Evolutionary conservation across 2,329 filamentous ascomycete genomes (phyloP).

Genomic region (Biscogniauxia mediterranea): DNA sequence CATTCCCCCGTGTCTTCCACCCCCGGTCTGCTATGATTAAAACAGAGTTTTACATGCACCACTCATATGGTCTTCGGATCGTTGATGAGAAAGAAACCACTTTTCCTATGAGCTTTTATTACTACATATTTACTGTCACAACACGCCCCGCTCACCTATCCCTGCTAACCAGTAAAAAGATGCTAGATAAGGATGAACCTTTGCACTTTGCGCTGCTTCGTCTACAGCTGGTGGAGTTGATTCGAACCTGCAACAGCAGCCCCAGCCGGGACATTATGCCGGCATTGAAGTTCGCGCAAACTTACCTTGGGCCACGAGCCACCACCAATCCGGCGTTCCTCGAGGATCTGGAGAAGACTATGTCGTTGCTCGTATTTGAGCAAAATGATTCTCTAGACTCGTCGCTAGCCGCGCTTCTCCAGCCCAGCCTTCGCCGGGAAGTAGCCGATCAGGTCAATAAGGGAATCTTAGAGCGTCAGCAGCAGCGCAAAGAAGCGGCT

Average conservation of each 20-base stretch:
- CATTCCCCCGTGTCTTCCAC: slow-evolving; percentile 4
- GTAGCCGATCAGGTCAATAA: slow-evolving; percentile 91
- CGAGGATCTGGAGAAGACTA: slow-evolving; percentile 84
- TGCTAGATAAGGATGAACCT: slow-evolving; percentile 77
- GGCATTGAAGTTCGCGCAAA: slow-evolving; percentile 83
- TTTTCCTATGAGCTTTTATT: slow-evolving; percentile 63
- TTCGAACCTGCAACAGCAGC: slow-evolving; percentile 68
- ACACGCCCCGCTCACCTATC: neutral
- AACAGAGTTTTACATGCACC: slow-evolving; percentile 95
- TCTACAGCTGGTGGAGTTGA: slow-evolving; percentile 90
- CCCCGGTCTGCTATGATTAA: slow-evolving; percentile 76
- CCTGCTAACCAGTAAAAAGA: slow-evolving; percentile 50
- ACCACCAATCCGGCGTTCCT: slow-evolving; percentile 79
- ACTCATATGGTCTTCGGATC: slow-evolving; percentile 89
- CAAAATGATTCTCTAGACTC: slow-evolving; percentile 72
- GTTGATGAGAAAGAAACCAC: slow-evolving; percentile 85
- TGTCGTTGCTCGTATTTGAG: slow-evolving; percentile 87
- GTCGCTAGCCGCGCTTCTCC: slow-evolving; percentile 71
- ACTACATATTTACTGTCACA: neutral
- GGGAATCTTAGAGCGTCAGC: slow-evolving; percentile 75
- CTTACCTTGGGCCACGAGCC: slow-evolving; percentile 82
- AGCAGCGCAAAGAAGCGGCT: slow-evolving; percentile 72
- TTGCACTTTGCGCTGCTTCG: slow-evolving; percentile 89
- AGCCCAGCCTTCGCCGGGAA: slow-evolving; percentile 74
- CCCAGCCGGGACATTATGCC: slow-evolving; percentile 70